A percentile compares a stretch with the other conserved stretches of the same genome.
These are phyloP conservation scores for Phialophora expanda DNA, from an alignment of 2,329 filamentous ascomycete genomes.

Conservation along the genomic window DNA sequence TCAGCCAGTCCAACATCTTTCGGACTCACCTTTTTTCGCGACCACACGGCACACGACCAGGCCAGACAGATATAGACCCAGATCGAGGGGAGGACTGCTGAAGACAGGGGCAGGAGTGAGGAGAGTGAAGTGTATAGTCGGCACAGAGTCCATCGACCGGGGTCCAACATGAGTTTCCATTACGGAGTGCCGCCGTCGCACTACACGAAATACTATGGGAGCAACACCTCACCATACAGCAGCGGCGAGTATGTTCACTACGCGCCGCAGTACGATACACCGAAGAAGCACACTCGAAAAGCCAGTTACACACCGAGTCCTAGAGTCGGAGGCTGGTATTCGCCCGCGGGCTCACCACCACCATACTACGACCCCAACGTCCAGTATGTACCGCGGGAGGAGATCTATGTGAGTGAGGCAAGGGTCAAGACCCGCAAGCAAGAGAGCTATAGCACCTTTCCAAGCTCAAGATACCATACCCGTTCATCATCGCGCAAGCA, in stretches of 20 bases:
- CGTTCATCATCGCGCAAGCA: slow-evolving; percentile 48
- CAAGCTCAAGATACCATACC: slow-evolving; percentile 52
- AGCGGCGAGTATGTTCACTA: slow-evolving; percentile 40
- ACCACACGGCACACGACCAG: slow-evolving; percentile 31
- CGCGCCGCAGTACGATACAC: slow-evolving; percentile 43
- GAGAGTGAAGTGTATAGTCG: slow-evolving; percentile 28
- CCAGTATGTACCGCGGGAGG: slow-evolving; percentile 59
- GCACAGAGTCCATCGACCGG: slow-evolving; percentile 11
- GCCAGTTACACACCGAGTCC: slow-evolving; percentile 59
- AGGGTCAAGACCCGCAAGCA: slow-evolving; percentile 45
- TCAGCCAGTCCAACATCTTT: slow-evolving; percentile 36
- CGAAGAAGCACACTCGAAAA: slow-evolving; percentile 62
- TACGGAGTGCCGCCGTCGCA: slow-evolving; percentile 39
- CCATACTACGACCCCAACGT: slow-evolving; percentile 54
- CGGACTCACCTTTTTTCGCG: slow-evolving; percentile 34
- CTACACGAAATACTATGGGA: slow-evolving; percentile 43
- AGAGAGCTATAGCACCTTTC: slow-evolving; percentile 53
- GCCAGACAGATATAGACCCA: slow-evolving; percentile 34
- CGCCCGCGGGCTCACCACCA: slow-evolving; percentile 50
- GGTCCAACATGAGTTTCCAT: slow-evolving; percentile 39
- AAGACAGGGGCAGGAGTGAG: slow-evolving; percentile 36
- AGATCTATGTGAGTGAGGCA: slow-evolving; percentile 72
- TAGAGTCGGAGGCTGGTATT: slow-evolving; percentile 47
- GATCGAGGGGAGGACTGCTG: slow-evolving; percentile 38
- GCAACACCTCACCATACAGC: slow-evolving; percentile 42